Evolutionary conservation across 805 yeast genomes (phyloP), one percentile per base, ranked within the genome.

Genomic region (Schwanniomyces polymorphus): DNA sequence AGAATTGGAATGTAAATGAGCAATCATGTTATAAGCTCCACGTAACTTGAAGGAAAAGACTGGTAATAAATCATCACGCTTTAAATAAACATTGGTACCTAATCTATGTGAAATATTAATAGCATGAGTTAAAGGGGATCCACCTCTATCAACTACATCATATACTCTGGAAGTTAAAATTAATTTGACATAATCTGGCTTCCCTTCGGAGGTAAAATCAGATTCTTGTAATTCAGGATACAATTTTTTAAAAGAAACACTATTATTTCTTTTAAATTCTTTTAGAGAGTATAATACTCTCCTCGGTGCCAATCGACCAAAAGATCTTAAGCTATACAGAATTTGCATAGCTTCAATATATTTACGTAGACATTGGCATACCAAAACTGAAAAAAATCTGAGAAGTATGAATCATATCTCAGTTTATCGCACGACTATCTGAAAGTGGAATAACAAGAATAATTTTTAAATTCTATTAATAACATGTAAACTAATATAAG

Each of bases 21-120:
- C 95, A 58, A 94, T 87, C 96, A 90, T 91, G 66, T 94, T 94
- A 70, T 91, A 90, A 14, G 99, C 99, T 49, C 99, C 99, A 65
- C 99, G 85, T 50, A 94, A 76, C 70, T 94, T 94, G 80, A 94
- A 94, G 39, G 96, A 86, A 67, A 94, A 95, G 5, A 94, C 99
- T 0, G 99, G 98, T 47, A 90, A 77, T 31, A 91, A 74, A 61
- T 95, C 99, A 63, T 94, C 99, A 55, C 99, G 80, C 62, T 94
- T 94, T 55, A 94, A 72, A 48, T 79, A 75, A 12, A 95, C 84
- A 35, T 85, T 85, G 39, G 96, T 76, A 43, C 87, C 88, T n/a
- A 84, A 74, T 59, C 82, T 84, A 42, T 83, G 85, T 1, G 94
- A 84, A 41, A 94, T 73, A 25, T 86, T 82, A 9, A 82, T 79